Base-by-base conservation (phyloP, 768 basidiomycete species). In the Erythrobasidium yunnanense region DNA sequence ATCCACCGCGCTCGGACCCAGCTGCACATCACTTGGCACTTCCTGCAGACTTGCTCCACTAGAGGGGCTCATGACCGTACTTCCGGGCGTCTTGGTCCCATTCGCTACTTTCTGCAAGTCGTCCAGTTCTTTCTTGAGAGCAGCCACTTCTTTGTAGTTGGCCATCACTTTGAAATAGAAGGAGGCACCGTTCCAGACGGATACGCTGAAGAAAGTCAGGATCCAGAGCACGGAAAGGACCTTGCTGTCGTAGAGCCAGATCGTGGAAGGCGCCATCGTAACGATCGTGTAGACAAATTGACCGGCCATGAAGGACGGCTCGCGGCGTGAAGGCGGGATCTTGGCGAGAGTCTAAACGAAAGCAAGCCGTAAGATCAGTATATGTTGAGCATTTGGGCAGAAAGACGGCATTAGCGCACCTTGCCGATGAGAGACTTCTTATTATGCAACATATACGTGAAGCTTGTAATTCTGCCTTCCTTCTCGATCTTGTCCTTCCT, bases 401-500 rank as follows among this genome's bases (percentile, higher is more conserved):
- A n/a, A n/a, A n/a, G n/a, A n/a, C n/a, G n/a, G n/a, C n/a, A n/a
- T n/a, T n/a, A n/a, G n/a, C 38, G 38, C 38, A 42, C 38, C 38
- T 84, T 82, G 0, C 90, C 90, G 65, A 96, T 91, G 0, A 82
- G 79, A 42, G 90, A 84, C 15, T 85, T 85, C 73, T 91, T 91
- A 74, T 91, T 86, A 67, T 89, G 90, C 25, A 95, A 80, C 58
- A 96, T 82, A 74, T 78, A 96, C 1, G 87, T 85, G 76, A 96
- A 87, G 0, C 87, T 90, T 1, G 91, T 96, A 11, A 87, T 86
- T 13, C 93, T 82, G 74, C 91, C 84, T 1, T 92, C 91, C 4
- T 91, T 91, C 71, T 85, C 83, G 67, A 97, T 90, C 79, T 96
- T 95, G 38, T 81, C 83, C 60, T 86, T 84, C 27, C 90, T 85